A percentile compares a stretch with the other conserved stretches of the same genome.
Evolutionary conservation across 345 rosid genomes (phyloP).

Genomic region (Barbarea vulgaris): DNA sequence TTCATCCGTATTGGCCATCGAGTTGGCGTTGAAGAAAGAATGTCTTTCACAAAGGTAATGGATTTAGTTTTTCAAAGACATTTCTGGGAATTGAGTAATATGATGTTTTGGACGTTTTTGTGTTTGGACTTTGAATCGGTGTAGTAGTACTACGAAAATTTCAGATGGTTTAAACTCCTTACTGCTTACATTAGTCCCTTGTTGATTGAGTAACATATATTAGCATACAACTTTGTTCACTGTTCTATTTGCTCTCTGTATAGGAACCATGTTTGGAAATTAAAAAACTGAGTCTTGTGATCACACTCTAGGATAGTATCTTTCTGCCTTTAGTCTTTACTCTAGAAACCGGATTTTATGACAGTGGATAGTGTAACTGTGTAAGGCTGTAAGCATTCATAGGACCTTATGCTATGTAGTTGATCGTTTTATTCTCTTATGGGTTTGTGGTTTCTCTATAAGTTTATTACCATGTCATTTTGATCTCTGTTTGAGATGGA

Average conservation of each 20-base stretch:
- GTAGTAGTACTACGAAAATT: too few species aligned
- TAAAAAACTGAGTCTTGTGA: not conserved
- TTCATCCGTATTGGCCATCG: constrained; percentile 82
- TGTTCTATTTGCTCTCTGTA: not conserved
- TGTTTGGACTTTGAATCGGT: constrained; percentile 24
- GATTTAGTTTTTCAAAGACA: constrained; percentile 10
- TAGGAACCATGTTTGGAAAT: too few species aligned
- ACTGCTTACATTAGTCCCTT: not conserved
- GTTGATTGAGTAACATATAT: constrained; percentile 10
- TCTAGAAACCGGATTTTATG: not conserved
- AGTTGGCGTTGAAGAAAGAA: constrained; percentile 43
- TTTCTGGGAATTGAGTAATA: constrained; percentile 14
- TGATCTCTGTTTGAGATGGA: not conserved
- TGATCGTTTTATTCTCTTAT: not conserved
- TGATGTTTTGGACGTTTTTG: constrained; percentile 14
- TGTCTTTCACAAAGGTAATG: constrained; percentile 26
- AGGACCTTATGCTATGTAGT: not conserved
- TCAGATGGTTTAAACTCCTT: constrained; percentile 23
- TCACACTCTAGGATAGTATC: not conserved
- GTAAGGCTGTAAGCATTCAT: not conserved
- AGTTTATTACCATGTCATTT: not conserved
- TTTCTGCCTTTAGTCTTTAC: not conserved
- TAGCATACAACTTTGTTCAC: not conserved
- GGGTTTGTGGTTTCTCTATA: not conserved
- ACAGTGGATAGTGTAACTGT: not conserved